Percentiles rank a stretch among this genome's conserved stretches.
phyloP scores from a whole-genome alignment of 2,329 filamentous ascomycete genomes.

The Exophiala phaeomuriformis region DNA sequence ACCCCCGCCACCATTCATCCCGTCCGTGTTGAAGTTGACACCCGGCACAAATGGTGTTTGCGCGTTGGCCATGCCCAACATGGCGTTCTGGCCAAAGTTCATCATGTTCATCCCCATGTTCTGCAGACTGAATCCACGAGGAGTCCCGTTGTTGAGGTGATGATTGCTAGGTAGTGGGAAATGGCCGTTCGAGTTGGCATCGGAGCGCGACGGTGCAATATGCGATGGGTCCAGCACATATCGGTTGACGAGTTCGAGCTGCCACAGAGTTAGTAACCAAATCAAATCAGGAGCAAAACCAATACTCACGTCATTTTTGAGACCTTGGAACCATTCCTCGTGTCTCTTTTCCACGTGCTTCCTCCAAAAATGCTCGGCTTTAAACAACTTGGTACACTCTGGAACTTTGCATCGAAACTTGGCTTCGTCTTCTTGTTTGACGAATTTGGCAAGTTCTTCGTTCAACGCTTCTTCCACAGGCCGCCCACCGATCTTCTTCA shows the following conservation, averaged over 20 bases:
- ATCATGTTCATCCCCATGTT: conserved; percentile 49
- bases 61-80: conserved; percentile 22
- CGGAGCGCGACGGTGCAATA: conserved; percentile 85
- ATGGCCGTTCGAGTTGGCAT: conserved; percentile 92
- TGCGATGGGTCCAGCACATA: conserved; percentile 93
- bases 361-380: conserved; percentile 92
- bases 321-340: conserved; percentile 70
- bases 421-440: conserved; percentile 95
- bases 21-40: conserved; percentile 36
- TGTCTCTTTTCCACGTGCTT: conserved; percentile 98
- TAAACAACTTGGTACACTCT: conserved; percentile 94
- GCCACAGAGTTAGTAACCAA: conserved; percentile 31
- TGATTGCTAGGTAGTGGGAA: conserved; percentile 77
- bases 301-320: conserved; percentile 71
- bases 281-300: too few relatives aligned
- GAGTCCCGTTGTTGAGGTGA: conserved; percentile 66
- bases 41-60: conserved; percentile 36
- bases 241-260: conserved; percentile 85
- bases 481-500: conserved; percentile 86
- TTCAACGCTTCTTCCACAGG: conserved; percentile 76
- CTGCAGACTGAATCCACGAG: conserved; percentile 81
- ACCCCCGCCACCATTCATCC: conserved; percentile 41
- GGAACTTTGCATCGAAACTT: conserved; percentile 96
- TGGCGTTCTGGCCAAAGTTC: conserved; percentile 50
- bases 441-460: conserved; percentile 76